Base-by-base conservation (phyloP, 768 basidiomycete genomes). In the Boletus edulis region DNA sequence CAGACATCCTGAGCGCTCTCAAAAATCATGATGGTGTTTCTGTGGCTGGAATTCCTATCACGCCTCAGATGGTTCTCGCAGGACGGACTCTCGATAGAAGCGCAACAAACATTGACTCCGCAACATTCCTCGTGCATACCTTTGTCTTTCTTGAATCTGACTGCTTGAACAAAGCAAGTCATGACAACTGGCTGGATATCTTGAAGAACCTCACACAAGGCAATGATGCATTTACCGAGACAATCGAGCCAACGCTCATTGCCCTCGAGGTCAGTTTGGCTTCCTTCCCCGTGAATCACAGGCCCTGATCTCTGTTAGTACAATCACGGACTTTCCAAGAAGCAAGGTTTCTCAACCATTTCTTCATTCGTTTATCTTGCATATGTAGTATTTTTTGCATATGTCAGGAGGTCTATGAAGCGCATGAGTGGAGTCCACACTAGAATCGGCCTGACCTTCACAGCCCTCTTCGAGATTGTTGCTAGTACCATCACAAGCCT, bases 401-500 rank as follows among this genome's bases (percentile, higher is more conserved):
- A 91, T 61, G 90, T 93, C 55, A 82, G 78, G 38, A 84, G 85
- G 74, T 86, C 86, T 40, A 81, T 94, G 72, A 79, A 85, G 52
- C 79, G 82, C 42, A 89, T 92, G 82, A 79, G 85, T 55, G 86
- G 86, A 13, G 89, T 97, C 11, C 96, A 99, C 72, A 94, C 91
- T 5, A 84, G 91, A 42, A 78, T 92, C 51, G 96, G 96, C 71
- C 75, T 99, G 32, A 90, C 92, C 1, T 90, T 98, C 68, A 98
- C 96, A 3, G 96, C 94, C 13, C 76, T 95, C 29, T 88, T 96
- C 20, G 94, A 98, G 72, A 86, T 98, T 41, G 76, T 87, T 8
- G 93, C 91, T 54, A 95, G 93, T 75, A 94, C 96, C 0, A 84
- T 99, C 61, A 97, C 95, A 49, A 93, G 91, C 62, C 78, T 97